A percentile compares a stretch with the other conserved stretches of the same genome.
phyloP scores from a whole-genome alignment of 2,329 filamentous ascomycete genomes.

The Apiospora sp. region DNA sequence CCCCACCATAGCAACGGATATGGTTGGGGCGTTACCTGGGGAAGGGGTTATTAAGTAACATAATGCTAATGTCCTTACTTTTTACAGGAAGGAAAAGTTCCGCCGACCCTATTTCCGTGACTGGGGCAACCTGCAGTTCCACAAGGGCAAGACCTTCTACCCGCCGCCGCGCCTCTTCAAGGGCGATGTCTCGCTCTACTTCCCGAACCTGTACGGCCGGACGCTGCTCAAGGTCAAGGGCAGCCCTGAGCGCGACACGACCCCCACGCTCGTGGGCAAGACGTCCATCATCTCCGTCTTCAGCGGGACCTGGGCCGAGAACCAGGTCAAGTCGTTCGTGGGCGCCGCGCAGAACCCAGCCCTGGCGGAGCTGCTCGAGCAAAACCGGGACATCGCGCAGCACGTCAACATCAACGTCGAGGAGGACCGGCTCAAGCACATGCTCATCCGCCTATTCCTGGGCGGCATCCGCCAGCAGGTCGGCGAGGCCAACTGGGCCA shows the following conservation, averaged over 20 bases:
- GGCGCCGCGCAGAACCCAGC: slow-evolving; percentile 68
- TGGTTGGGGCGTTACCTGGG: neutral
- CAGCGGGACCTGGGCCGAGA: slow-evolving; percentile 84
- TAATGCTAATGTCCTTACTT: neutral
- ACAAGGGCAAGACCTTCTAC: slow-evolving; percentile 92
- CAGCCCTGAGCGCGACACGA: slow-evolving; percentile 70
- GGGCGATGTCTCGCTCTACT: slow-evolving; percentile 83
- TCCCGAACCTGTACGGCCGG: slow-evolving; percentile 87
- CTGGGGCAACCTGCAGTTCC: slow-evolving; percentile 83
- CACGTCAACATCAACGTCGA: slow-evolving; percentile 89
- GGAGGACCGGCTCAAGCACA: slow-evolving; percentile 75
- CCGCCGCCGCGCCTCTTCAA: slow-evolving; percentile 87
- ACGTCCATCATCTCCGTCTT: slow-evolving; percentile 84
- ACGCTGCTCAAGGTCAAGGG: slow-evolving; percentile 71
- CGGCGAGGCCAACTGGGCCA: slow-evolving; percentile 61
- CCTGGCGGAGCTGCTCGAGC: slow-evolving; percentile 68
- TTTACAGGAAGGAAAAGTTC: slow-evolving; percentile 73
- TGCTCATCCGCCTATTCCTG: slow-evolving; percentile 65
- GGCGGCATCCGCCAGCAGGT: slow-evolving; percentile 59
- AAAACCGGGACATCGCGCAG: slow-evolving; percentile 67
- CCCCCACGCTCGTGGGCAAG: slow-evolving; percentile 74
- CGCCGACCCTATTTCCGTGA: slow-evolving; percentile 94
- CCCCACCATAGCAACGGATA: too few relatives aligned
- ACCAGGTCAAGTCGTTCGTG: slow-evolving; percentile 76
- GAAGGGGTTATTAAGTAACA: neutral